A percentile compares a stretch with the other conserved stretches of the same genome.
phyloP scores from a whole-genome alignment of 768 basidiomycete species.

The Trametes meyenii region DNA sequence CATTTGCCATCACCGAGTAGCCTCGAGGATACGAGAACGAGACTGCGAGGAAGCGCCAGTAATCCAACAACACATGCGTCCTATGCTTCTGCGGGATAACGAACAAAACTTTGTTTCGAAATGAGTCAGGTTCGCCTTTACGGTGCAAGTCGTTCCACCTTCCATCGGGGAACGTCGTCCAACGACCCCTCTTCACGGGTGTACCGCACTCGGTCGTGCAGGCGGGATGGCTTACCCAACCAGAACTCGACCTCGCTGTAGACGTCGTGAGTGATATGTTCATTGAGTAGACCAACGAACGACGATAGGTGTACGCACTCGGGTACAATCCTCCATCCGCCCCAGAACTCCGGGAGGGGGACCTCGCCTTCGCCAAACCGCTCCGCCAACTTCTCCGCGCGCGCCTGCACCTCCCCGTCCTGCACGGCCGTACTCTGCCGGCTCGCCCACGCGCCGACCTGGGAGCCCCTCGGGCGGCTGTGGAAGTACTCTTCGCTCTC shows the following conservation, averaged over 20 bases:
- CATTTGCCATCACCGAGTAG: too few relatives aligned
- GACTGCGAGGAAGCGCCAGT: neutral
- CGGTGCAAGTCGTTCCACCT: slow-evolving; percentile 78
- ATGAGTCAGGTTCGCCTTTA: slow-evolving; percentile 35
- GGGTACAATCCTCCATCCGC: slow-evolving; percentile 94
- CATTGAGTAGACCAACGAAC: neutral
- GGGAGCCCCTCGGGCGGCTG: slow-evolving; percentile 79
- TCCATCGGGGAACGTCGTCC: slow-evolving; percentile 65
- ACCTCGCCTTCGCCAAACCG: slow-evolving; percentile 61
- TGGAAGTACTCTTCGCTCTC: slow-evolving; percentile 87
- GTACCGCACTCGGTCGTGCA: slow-evolving; percentile 90
- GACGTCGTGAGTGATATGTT: neutral
- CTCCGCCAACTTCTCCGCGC: slow-evolving; percentile 59
- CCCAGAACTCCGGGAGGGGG: slow-evolving; percentile 91
- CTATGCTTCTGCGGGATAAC: neutral
- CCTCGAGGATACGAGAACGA: too few relatives aligned
- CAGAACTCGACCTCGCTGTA: slow-evolving; percentile 94
- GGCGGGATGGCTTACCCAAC: slow-evolving; percentile 92
- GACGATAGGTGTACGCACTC: slow-evolving; percentile 50
- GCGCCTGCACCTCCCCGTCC: slow-evolving; percentile 68
- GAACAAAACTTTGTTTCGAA: neutral
- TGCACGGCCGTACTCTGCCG: slow-evolving; percentile 79
- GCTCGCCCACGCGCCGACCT: slow-evolving; percentile 93
- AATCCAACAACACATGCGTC: too few relatives aligned
- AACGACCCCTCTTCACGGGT: slow-evolving; percentile 51